Base-by-base conservation (phyloP, 441 rosid genomes). In the Jatropha podagrica region DNA sequence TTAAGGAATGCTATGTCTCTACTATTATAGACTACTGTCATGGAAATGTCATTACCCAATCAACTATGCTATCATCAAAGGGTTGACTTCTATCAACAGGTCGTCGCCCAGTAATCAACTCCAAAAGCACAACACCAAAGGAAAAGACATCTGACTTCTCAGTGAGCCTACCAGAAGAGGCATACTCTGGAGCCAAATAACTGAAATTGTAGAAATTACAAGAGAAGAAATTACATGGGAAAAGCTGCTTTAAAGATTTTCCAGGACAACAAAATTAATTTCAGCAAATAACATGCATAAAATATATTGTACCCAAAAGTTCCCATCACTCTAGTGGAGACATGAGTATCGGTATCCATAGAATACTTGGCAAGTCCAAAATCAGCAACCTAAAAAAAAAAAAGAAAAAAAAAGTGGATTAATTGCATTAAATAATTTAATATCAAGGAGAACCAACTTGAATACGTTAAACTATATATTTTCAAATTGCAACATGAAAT, bases 301-400 rank as follows among this genome's bases (percentile, higher is more conserved):
- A 26, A 5, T 46, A 69, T 3, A 38, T 71, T 84, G 85, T 88
- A 93, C 99, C 99, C 99, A 68, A 96, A 91, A 66, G 99, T 96
- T 69, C 99, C 99, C 98, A 94, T 92, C 74, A 96, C 97, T 7
- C 99, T 84, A 23, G 99, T 95, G 23, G 99, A 93, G 72, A 95
- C 95, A 77, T 95, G 98, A 73, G 99, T 95, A 74, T 93, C 88
- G 61, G 85, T 83, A 71, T 93, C 99, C 44, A 91, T 85, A 79
- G 90, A 81, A 75, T 87, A 56, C 85, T 92, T 93, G 46, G 99
- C 97, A 3, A 93, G 92, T 76, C 99, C 98, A 86, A 95, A 95
- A 86, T 93, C 99, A 44, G 99, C 93, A 79, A 93, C 97, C 98
- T 95, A 78, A 76, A 68, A 15, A 77, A 4, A 81, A 38, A n/a